A percentile compares a stretch with the other conserved stretches of the same genome.
These are phyloP conservation scores for Pichiaceae sp. DNA, from an alignment of 1,139 yeast genomes.

Conservation along the genomic window DNA sequence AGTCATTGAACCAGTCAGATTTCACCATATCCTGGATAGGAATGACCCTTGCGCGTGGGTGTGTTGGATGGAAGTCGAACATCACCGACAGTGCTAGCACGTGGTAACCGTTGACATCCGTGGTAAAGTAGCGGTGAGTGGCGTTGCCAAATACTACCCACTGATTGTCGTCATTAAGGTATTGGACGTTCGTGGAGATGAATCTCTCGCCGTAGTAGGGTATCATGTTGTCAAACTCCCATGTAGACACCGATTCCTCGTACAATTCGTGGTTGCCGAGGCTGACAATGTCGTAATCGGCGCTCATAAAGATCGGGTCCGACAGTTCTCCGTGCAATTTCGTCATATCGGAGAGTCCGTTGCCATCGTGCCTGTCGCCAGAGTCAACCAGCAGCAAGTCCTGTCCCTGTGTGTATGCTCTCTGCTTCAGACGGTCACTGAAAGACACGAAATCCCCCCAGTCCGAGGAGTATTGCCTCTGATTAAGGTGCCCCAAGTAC, in stretches of 20 bases:
- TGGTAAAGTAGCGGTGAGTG: slow-evolving; percentile 54
- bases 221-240: slow-evolving; percentile 57
- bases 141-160: slow-evolving; percentile 57
- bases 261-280: slow-evolving; percentile 93
- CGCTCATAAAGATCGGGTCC: slow-evolving; percentile 52
- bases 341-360: slow-evolving; percentile 72
- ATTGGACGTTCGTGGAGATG: slow-evolving; percentile 78
- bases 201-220: slow-evolving; percentile 56
- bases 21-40: slow-evolving; percentile 49
- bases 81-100: slow-evolving; percentile 72
- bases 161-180: slow-evolving; percentile 38
- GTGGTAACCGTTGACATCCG: slow-evolving; percentile 43
- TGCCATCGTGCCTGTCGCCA: slow-evolving; percentile 95
- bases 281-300: slow-evolving; percentile 72
- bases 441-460: slow-evolving; percentile 93
- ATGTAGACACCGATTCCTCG: slow-evolving; percentile 52
- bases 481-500: slow-evolving; percentile 82
- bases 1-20: slow-evolving; percentile 57
- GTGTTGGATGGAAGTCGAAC: slow-evolving; percentile 64
- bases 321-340: slow-evolving; percentile 59
- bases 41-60: slow-evolving; percentile 54
- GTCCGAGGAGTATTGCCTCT: slow-evolving; percentile 67
- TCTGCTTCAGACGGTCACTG: slow-evolving; percentile 39
- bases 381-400: slow-evolving; percentile 77
- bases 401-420: slow-evolving; percentile 33